Percentiles rank a stretch among this genome's conserved stretches.
phyloP scores from a whole-genome alignment of 2,329 filamentous ascomycete species.

The Shiraia bambusicola region DNA sequence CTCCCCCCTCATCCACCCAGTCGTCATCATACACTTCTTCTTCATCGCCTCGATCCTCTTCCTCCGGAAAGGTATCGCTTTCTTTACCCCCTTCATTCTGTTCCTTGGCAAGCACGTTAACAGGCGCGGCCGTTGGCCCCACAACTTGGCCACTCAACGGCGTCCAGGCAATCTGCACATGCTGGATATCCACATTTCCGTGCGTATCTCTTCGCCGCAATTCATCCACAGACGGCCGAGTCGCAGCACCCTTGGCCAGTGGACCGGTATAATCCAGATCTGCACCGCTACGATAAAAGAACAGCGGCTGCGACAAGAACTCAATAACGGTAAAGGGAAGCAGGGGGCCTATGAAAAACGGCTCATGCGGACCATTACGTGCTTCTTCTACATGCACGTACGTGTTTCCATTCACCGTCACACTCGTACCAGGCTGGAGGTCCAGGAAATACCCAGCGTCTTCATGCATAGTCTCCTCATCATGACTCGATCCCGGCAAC shows the following conservation, averaged over 20 bases:
- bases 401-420: conserved; percentile 21
- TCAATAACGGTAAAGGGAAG: conserved; percentile 23
- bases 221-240: neutral
- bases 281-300: conserved; percentile 20
- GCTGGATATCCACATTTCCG: neutral
- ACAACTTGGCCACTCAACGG: neutral
- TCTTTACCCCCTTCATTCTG: no score
- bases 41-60: no score
- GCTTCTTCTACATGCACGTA: conserved; percentile 8
- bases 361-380: neutral
- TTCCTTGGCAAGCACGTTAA: no score
- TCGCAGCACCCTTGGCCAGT: neutral
- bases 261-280: conserved; percentile 4
- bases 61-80: no score
- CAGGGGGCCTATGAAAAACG: conserved; percentile 20
- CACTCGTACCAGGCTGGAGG: conserved; percentile 5
- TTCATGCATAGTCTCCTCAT: neutral
- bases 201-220: neutral
- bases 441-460: conserved; percentile 12
- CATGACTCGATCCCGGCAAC: neutral
- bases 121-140: neutral
- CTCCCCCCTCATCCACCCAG: no score
- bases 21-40: no score
- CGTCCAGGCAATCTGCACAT: neutral
- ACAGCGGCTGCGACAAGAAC: conserved; percentile 18